A percentile compares a stretch with the other conserved stretches of the same genome.
Evolutionary conservation across 257 asterid species (phyloP).

Genomic region (Petunia secreta): DNA sequence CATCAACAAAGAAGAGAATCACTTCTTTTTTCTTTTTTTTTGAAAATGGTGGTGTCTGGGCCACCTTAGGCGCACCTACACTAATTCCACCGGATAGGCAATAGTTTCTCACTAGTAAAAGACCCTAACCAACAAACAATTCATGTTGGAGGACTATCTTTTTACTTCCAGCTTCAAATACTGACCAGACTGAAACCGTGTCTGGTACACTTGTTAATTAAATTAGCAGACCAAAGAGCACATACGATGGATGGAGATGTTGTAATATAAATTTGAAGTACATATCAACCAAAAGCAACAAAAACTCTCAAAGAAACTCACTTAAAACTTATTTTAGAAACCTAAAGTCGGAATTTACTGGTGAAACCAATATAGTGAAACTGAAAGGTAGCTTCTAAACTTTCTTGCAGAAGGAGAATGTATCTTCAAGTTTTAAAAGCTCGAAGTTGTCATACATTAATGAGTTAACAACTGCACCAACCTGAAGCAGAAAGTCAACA

Average conservation of each 20-base stretch:
- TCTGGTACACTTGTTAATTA: slow-evolving; percentile 7
- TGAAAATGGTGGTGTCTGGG: too few relatives aligned
- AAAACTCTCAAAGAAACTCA: slow-evolving; percentile 9
- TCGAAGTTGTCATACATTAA: background rate
- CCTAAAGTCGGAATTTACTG: slow-evolving; percentile 15
- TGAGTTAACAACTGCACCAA: slow-evolving; percentile 3
- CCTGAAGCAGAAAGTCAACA: background rate
- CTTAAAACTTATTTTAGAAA: background rate
- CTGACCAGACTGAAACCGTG: slow-evolving; percentile 17
- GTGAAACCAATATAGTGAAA: background rate
- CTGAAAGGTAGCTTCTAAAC: background rate
- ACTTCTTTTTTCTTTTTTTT: background rate
- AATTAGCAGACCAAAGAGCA: slow-evolving; percentile 12
- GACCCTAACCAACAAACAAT: slow-evolving; percentile 18
- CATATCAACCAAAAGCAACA: background rate
- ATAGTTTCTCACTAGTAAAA: background rate
- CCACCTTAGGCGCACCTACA: too few relatives aligned
- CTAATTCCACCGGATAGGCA: background rate
- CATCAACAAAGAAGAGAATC: background rate
- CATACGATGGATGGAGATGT: slow-evolving; percentile 3
- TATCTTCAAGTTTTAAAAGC: background rate
- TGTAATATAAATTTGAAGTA: background rate
- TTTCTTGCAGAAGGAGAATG: background rate
- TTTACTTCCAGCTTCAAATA: slow-evolving; percentile 15
- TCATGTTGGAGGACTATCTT: slow-evolving; percentile 3